phyloP scores from a whole-genome alignment of 441 rosid genomes.

The Breynia disticha region DNA sequence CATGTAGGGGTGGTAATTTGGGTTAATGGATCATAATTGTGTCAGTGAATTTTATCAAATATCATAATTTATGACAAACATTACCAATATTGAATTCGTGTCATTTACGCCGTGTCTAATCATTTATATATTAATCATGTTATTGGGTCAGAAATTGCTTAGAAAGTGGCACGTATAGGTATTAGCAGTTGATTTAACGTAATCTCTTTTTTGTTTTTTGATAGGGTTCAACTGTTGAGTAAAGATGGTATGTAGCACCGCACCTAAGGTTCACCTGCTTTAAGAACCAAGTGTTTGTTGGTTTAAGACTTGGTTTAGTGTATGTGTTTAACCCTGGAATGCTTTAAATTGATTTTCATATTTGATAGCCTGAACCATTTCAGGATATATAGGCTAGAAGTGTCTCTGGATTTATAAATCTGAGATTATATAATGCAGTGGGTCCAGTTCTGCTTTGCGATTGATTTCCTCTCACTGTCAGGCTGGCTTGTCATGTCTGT shows the following conservation, averaged over 20 bases:
- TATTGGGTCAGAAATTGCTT: no score
- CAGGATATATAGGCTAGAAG: conserved; percentile 22
- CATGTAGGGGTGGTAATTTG: no score
- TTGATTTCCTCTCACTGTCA: conserved; percentile 15
- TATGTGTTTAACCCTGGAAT: conserved; percentile 24
- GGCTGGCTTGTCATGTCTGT: conserved; percentile 19
- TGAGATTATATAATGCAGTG: conserved; percentile 15
- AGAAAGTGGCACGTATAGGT: no score
- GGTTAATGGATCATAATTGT: no score
- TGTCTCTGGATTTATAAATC: conserved; percentile 15
- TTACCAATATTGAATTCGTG: no score
- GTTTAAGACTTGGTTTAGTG: conserved; percentile 21
- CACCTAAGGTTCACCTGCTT: conserved; percentile 6
- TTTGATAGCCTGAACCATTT: conserved; percentile 21
- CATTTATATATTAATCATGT: no score
- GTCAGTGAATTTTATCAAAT: no score
- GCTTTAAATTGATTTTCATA: conserved; percentile 21
- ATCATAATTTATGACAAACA: no score
- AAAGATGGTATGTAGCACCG: conserved; percentile 12
- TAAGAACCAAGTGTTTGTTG: conserved; percentile 21
- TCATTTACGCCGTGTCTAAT: no score
- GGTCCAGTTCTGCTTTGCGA: conserved; percentile 24
- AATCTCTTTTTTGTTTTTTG: neutral
- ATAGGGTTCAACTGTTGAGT: conserved; percentile 14
- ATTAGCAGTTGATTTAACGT: neutral